Evolutionary conservation across 768 basidiomycete species (phyloP).

Genomic region (Macrolepiota dolichaula): DNA sequence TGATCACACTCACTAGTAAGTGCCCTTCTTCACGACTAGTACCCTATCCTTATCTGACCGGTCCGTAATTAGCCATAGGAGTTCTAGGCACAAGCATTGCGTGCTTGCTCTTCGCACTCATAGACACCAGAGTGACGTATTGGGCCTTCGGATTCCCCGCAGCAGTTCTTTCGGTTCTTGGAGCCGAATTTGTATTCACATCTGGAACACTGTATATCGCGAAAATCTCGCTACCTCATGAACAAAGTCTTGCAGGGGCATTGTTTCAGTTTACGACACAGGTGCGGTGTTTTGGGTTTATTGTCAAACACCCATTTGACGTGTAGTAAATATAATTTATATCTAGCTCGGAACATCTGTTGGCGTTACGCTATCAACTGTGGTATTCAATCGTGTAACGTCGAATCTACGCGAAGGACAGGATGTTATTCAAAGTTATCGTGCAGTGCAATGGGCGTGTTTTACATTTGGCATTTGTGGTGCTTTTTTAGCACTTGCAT

Average conservation of each 20-base stretch:
- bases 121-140: constrained; percentile 51
- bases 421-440: constrained; percentile 47
- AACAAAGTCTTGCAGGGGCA: constrained; percentile 75
- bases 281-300: constrained; percentile 27
- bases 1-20: constrained; percentile 58
- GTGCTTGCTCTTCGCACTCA: constrained; percentile 65
- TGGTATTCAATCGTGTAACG: constrained; percentile 59
- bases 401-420: constrained; percentile 23
- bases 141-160: constrained; percentile 80
- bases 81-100: constrained; percentile 56
- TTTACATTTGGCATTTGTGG: constrained; percentile 63
- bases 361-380: constrained; percentile 71
- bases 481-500: constrained; percentile 25
- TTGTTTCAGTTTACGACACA: constrained; percentile 79
- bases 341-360: constrained; percentile 62
- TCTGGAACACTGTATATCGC: constrained; percentile 74
- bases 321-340: too few species aligned
- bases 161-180: constrained; percentile 60
- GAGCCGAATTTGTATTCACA: constrained; percentile 76
- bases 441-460: constrained; percentile 60
- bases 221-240: constrained; percentile 58
- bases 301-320: not conserved
- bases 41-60: not conserved
- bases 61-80: too few species aligned
- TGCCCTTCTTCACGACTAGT: constrained; percentile 3